Base-by-base conservation (phyloP, 768 basidiomycete species). In the Hypholoma fasciculare region DNA sequence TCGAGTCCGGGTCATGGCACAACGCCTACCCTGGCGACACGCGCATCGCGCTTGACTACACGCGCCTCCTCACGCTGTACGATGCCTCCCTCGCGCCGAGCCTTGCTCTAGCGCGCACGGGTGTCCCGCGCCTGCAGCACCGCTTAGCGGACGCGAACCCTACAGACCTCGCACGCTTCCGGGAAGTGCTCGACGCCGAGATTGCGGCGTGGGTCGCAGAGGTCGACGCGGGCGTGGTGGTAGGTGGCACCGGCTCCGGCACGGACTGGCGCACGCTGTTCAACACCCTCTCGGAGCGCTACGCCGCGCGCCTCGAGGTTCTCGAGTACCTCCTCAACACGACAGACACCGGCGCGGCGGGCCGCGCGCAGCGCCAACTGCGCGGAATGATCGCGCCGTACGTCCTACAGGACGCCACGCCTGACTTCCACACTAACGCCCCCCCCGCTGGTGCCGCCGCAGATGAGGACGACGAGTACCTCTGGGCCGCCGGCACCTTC, bases 201-300 rank as follows among this genome's bases (percentile, higher is more conserved):
- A 61, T 76, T 12, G 51, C 43, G 7, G 55, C 58, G 7, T 75
- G 34, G 13, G 66, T 65, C 14, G 66, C 80, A 11, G 65, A 66
- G 14, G 63, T 65, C 0, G 60, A 70, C 7, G 62, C 16, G 23
- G 23, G 48, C 14, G 48, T 76, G 11, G 52, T 42, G 8, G 56
- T 57, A 4, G 56, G 61, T 11, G 52, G 59, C 1, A 46, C 61
- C 16, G 30, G 42, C 20, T n/a, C 61, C 14, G 64, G 59, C 9
- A 55, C 81, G 2, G 78, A 82, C 61, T 82, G 82, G 81, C 63
- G 63, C 26, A 68, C 70, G 2, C 65, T 80, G 37, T 61, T 72
- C 12, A 69, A 71, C 9, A 70, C 74, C 30, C 64, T 81, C n/a
- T 67, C 71, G 3, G 71, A 80, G 43, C 76, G 79, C 7, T 79